Evolutionary conservation across 2,329 filamentous ascomycete genomes (phyloP).

Genomic region (Trichophyton verrucosum): DNA sequence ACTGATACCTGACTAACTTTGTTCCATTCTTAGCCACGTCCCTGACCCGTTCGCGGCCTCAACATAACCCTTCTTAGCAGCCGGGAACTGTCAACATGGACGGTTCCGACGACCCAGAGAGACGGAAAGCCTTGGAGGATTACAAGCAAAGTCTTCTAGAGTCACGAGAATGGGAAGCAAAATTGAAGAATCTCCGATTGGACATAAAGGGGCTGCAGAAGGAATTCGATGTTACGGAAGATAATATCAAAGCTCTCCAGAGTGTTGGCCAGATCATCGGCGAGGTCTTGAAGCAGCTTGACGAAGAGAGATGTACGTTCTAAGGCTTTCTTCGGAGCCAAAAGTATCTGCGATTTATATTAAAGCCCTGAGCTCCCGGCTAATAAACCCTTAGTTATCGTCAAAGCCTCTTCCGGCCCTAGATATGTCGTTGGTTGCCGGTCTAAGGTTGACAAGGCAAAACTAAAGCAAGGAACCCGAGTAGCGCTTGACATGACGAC

Average conservation of each 20-base stretch:
- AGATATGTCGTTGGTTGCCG: constrained; percentile 97
- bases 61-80: neutral
- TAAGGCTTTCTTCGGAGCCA: neutral
- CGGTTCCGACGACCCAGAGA: constrained; percentile 38
- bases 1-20: neutral
- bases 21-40: no score
- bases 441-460: constrained; percentile 93
- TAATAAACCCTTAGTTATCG: constrained; percentile 56
- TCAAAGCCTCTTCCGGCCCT: constrained; percentile 93
- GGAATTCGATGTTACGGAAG: constrained; percentile 93
- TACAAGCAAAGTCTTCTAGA: constrained; percentile 78
- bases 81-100: constrained; percentile 19
- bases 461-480: constrained; percentile 95
- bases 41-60: neutral
- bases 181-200: constrained; percentile 83
- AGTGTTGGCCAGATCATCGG: constrained; percentile 99
- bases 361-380: neutral
- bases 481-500: constrained; percentile 99
- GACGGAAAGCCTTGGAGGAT: constrained; percentile 57
- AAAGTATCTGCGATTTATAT: neutral
- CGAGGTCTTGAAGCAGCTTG: constrained; percentile 95
- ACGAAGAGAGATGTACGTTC: constrained; percentile 88
- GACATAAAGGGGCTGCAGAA: constrained; percentile 93
- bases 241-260: constrained; percentile 98
- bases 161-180: constrained; percentile 96